phyloP scores from a whole-genome alignment of 2,329 filamentous ascomycete species.

The Chrysosporium queenslandicum region DNA sequence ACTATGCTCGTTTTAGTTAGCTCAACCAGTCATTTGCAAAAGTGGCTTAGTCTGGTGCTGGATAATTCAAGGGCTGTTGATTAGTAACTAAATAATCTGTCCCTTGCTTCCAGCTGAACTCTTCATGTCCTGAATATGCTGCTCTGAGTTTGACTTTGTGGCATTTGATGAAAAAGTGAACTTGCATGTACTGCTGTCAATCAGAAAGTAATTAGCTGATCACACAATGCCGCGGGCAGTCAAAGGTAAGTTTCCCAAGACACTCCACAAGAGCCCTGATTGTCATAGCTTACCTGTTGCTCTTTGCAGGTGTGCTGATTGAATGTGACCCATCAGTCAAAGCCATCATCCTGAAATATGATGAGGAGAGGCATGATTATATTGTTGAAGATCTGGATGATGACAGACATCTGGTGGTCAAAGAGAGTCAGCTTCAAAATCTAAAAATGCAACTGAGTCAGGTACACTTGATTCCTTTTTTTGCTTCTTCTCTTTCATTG shows the following conservation, averaged over 20 bases:
- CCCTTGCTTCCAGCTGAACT: too few species aligned
- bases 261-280: neutral
- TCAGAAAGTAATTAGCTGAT: too few species aligned
- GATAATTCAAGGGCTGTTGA: too few species aligned
- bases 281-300: neutral
- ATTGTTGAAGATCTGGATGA: conserved; percentile 41
- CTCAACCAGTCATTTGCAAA: too few species aligned
- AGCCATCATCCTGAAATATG: conserved; percentile 41
- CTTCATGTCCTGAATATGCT: too few species aligned
- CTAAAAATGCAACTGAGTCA: conserved; percentile 35
- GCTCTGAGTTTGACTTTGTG: too few species aligned
- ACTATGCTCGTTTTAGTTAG: too few species aligned
- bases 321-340: conserved; percentile 43
- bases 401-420: conserved; percentile 38
- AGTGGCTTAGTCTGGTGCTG: too few species aligned
- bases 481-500: neutral
- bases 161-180: too few species aligned
- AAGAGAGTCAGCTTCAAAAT: conserved; percentile 37
- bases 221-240: conserved; percentile 17
- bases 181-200: too few species aligned
- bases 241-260: conserved; percentile 7
- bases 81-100: too few species aligned
- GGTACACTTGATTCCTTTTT: conserved; percentile 22
- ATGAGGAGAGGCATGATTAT: conserved; percentile 39
- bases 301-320: conserved; percentile 34